phyloP scores from a whole-genome alignment of 2,329 filamentous ascomycete species.

The Neonectria coccinea region DNA sequence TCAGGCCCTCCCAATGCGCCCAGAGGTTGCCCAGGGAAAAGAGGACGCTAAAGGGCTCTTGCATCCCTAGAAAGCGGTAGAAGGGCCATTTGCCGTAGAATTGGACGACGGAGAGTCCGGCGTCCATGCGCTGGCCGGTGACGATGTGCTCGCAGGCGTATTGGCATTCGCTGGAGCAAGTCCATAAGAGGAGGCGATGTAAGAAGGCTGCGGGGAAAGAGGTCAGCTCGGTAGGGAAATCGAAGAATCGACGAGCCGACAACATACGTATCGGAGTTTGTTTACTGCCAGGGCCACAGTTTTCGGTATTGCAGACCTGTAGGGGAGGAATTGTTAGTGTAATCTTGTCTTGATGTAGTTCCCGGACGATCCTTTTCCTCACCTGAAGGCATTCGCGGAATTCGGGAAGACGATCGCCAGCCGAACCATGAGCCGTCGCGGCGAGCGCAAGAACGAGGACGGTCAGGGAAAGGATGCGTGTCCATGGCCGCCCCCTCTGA shows the following conservation, averaged over 20 bases:
- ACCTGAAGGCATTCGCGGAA: constrained; percentile 91
- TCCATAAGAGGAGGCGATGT: constrained; percentile 90
- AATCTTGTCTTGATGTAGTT: not conserved
- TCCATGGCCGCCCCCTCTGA: constrained; percentile 50
- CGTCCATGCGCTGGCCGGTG: constrained; percentile 76
- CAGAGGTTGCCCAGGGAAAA: constrained; percentile 93
- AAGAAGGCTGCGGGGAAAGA: constrained; percentile 72
- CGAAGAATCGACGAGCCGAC: constrained; percentile 23
- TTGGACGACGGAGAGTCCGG: constrained; percentile 79
- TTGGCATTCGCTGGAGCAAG: constrained; percentile 94
- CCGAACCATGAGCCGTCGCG: constrained; percentile 71
- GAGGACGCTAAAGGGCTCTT: constrained; percentile 93
- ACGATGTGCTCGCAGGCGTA: constrained; percentile 97
- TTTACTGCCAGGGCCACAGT: constrained; percentile 74
- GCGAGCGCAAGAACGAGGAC: constrained; percentile 56
- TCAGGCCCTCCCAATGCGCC: constrained; percentile 83
- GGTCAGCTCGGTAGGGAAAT: constrained; percentile 35
- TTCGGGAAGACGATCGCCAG: constrained; percentile 87
- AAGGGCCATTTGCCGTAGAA: constrained; percentile 99
- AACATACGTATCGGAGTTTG: constrained; percentile 76
- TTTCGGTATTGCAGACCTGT: constrained; percentile 83
- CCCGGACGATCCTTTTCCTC: constrained; percentile 14
- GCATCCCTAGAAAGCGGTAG: constrained; percentile 87
- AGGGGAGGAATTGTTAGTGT: constrained; percentile 28
- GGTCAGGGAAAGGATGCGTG: constrained; percentile 48